Evolutionary conservation across 345 rosid species (phyloP).

Genomic region (Lumnitzera littorea): DNA sequence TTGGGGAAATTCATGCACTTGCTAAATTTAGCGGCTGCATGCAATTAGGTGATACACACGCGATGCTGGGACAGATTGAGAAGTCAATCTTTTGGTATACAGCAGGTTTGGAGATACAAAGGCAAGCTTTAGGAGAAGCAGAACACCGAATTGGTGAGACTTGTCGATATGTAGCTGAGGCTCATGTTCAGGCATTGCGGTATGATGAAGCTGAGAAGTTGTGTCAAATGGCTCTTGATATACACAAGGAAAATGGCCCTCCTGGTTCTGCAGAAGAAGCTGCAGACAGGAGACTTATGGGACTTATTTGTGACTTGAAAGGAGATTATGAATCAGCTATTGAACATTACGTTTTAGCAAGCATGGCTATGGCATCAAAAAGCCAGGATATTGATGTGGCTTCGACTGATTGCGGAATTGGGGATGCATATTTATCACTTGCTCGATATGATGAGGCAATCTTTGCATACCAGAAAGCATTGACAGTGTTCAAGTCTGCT

Average conservation of each 20-base stretch:
- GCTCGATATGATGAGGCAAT: conserved; percentile 84
- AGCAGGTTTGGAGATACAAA: conserved; percentile 89
- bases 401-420: conserved; percentile 77
- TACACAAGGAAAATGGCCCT: conserved; percentile 56
- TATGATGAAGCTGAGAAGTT: conserved; percentile 77
- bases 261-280: conserved; percentile 75
- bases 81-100: conserved; percentile 70
- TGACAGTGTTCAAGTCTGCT: conserved; percentile 58
- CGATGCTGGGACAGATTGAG: conserved; percentile 75
- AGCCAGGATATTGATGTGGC: conserved; percentile 68
- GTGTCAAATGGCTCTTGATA: conserved; percentile 70
- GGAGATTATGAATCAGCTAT: conserved; percentile 79
- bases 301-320: conserved; percentile 67
- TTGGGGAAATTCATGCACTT: conserved; percentile 70
- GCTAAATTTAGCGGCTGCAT: conserved; percentile 96
- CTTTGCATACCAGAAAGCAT: conserved; percentile 81
- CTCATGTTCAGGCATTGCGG: conserved; percentile 80
- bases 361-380: conserved; percentile 77
- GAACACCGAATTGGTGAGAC: conserved; percentile 81
- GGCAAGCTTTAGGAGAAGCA: conserved; percentile 70
- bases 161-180: conserved; percentile 79
- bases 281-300: conserved; percentile 81
- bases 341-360: conserved; percentile 79
- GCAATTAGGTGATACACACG: conserved; percentile 92
- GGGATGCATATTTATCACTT: conserved; percentile 78